Conservation (phyloP, 73 alveolate genomes). For the Paramecium sonneborni region DNA sequence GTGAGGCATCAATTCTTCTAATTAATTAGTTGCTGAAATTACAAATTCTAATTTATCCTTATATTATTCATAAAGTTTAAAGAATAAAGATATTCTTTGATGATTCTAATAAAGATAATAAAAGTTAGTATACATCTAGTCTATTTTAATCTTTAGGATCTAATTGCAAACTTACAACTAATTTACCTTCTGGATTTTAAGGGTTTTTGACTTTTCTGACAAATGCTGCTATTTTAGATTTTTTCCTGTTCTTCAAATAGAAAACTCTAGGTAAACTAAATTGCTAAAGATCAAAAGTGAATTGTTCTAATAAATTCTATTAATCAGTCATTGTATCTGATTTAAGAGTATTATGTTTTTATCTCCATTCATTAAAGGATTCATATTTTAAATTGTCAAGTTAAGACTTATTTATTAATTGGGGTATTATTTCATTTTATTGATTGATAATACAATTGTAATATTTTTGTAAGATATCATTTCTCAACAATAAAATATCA, state of each 20-base stretch:
- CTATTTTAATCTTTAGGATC: conserved; percentile 17
- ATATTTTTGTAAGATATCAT: conserved; percentile 43
- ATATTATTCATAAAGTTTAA: conserved; percentile 5
- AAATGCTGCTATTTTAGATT: not conserved
- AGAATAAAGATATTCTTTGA: not conserved
- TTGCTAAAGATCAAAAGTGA: not conserved
- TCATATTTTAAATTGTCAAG: not conserved
- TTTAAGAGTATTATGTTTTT: not conserved
- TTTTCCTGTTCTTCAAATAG: not conserved
- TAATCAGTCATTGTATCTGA: not conserved
- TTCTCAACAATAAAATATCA: conserved; percentile 12
- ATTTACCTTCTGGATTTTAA: not conserved
- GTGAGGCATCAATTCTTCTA: conserved; percentile 44
- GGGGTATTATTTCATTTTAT: not conserved
- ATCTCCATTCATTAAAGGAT: conserved; percentile 38
- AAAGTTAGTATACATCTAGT: not conserved
- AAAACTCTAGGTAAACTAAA: conserved; percentile 34
- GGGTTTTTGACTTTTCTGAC: not conserved
- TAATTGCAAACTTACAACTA: not conserved
- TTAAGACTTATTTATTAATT: not conserved
- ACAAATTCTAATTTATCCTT: not conserved
- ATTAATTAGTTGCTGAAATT: conserved; percentile 2
- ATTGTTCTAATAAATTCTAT: not conserved
- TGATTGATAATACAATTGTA: not conserved
- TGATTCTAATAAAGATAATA: not conserved